Base-by-base conservation (phyloP, 805 yeast genomes). In the Saccharomycopsis oosterbeekiorum region DNA sequence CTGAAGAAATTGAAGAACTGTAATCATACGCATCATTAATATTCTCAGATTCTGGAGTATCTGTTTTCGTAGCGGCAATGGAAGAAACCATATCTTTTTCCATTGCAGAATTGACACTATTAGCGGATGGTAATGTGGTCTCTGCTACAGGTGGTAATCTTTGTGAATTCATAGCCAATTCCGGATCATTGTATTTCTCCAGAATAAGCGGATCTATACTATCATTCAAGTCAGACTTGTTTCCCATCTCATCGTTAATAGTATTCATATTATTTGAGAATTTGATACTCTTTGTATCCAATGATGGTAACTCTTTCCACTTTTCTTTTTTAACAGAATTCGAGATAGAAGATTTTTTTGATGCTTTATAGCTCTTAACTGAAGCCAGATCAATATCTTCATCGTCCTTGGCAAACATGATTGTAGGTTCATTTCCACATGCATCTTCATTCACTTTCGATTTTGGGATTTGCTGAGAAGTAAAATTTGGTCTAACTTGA, bases 401-500 rank as follows among this genome's bases (percentile, higher is more conserved):
- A n/a, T 63, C 58, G 41, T 71, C 74, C 36, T 68, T 76, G 0
- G 84, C 79, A 64, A 87, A 80, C 69, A 78, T 74, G 43, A 84
- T 83, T 0, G 90, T 80, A 0, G 89, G 89, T 64, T 83, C 81
- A 65, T 80, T 81, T 10, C 88, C 91, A 21, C 80, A 81, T 0
- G 86, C 89, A 64, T 85, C 86, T 62, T 85, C 89, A 56, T 84
- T 73, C 0, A 87, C 78, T 63, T 79, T 83, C 0, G 93, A 82
- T 63, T 82, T 79, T 0, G 94, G 94, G 57, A 87, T 78, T 57
- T 86, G 84, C 53, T 83, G 85, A 1, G 93, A 86, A 41, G 88
- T 82, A 66, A 88, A 85, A 55, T 82, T 82, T 0, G 91, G 89
- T 56, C 82, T 76, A 47, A 77, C 71, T 60, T 75, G 75, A 15